Evolutionary conservation across 169 alveolate genomes (phyloP).

Genomic region (Ichthyophthirius multifiliis): DNA sequence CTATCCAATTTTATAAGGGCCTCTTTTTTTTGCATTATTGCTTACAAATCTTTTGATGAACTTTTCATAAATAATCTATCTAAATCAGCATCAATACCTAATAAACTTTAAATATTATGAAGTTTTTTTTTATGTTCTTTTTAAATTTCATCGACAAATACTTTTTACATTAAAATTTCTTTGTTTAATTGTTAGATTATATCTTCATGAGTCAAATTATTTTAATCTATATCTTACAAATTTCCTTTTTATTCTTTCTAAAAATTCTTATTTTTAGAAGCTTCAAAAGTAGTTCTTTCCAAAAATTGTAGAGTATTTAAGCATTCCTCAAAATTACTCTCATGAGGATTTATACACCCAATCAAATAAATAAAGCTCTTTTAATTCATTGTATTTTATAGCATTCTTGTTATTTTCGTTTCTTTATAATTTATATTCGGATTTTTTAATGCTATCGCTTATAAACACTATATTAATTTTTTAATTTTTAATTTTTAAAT

Average conservation of each 20-base stretch:
- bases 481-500: neutral
- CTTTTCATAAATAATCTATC: conserved; percentile 19
- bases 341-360: conserved; percentile 28
- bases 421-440: conserved; percentile 68
- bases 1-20: conserved; percentile 13
- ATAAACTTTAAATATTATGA: conserved; percentile 16
- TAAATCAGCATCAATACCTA: conserved; percentile 30
- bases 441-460: conserved; percentile 11
- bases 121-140: conserved; percentile 30
- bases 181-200: conserved; percentile 5
- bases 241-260: no score
- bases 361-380: conserved; percentile 17
- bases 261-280: neutral
- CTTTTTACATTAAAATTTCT: conserved; percentile 20
- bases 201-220: neutral
- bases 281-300: conserved; percentile 11
- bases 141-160: conserved; percentile 2
- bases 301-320: conserved; percentile 28
- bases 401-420: conserved; percentile 62
- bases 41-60: conserved; percentile 12
- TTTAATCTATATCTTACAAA: neutral
- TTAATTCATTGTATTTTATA: conserved; percentile 41
- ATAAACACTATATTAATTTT: conserved; percentile 12
- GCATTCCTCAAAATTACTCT: conserved; percentile 40
- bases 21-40: conserved; percentile 15